Conservation (phyloP, 2,329 filamentous ascomycete genomes). For the Colletotrichum tropicicola region DNA sequence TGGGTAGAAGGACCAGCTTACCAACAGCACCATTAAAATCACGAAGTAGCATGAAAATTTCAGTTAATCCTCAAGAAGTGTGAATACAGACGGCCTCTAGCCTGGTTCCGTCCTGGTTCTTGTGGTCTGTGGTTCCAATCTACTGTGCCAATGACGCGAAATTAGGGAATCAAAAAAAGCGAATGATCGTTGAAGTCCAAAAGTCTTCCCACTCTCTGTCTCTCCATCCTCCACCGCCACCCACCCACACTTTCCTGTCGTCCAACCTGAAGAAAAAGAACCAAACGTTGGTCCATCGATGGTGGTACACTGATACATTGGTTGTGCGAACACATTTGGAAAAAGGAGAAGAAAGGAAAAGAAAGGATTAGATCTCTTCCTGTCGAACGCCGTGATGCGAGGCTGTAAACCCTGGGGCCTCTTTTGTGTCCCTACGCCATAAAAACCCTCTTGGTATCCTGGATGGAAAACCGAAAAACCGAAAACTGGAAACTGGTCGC, state of each 20-base stretch:
- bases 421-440: conserved; percentile 15
- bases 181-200: conserved; percentile 25
- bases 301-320: conserved; percentile 14
- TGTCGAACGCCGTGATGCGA: conserved; percentile 15
- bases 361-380: conserved; percentile 6
- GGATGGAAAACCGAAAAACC: conserved; percentile 12
- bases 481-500: conserved; percentile 15
- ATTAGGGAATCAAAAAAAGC: conserved; percentile 22
- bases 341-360: neutral
- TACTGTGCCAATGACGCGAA: conserved; percentile 12
- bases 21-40: neutral
- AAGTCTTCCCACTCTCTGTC: neutral
- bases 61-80: neutral
- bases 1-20: neutral
- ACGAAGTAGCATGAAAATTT: conserved; percentile 19
- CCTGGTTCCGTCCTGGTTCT: neutral
- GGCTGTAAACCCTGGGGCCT: conserved; percentile 5
- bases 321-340: conserved; percentile 1
- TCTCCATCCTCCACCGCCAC: neutral
- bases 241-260: neutral
- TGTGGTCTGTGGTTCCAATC: conserved; percentile 4
- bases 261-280: neutral
- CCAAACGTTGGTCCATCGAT: neutral
- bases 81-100: neutral
- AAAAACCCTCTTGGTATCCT: conserved; percentile 20